Evolutionary conservation across 2,329 filamentous ascomycete genomes (phyloP), one percentile per base, ranked within the genome.

Genomic region (Nothopassalora personata): DNA sequence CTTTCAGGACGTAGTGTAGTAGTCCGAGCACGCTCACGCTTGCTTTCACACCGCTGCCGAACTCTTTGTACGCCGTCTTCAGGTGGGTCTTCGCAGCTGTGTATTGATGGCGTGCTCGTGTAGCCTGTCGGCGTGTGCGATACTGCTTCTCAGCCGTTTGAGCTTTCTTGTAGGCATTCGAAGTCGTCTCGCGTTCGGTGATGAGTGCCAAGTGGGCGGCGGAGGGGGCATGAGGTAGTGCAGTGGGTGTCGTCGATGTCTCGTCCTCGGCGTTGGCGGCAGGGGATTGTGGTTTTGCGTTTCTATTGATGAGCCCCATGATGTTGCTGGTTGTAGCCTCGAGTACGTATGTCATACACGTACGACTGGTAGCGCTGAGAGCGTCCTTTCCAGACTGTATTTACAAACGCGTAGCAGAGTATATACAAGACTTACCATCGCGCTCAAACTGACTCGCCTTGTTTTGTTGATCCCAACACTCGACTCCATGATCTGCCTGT

Each of bases 101-200:
- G 36, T 59, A 59, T 27, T 64, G 59, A 5, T 28, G 56, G n/a
- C 62, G 47, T 19, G 62, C 59, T 13, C 56, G 53, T 13, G 58
- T 53, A 15, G 62, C 62, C 8, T 60, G 30, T 8, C 54, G 56
- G 33, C 59, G 59, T 7, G 54, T 54, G 49, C 62, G 62, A 31
- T 61, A 61, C 34, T 53, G 56, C 4, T 57, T 43, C 46, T 64
- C 62, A 10, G 62, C 62, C 28, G 60, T 60, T 15, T 61, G 47
- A 7, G 62, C 62, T 45, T 56, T 55, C 10, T 49, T 47, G 34
- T 59, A 56, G 5, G 58, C 59, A 0, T 45, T 36, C 15, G 53
- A 52, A 2, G 59, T 60, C 10, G 58, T 61, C 28, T 64, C 62
- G 45, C 59, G 57, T 49, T 61, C 57, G 31, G 57, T 53, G 15